These are phyloP conservation scores for Salix arbutifolia DNA, from an alignment of 345 rosid genomes.

Conservation along the genomic window DNA sequence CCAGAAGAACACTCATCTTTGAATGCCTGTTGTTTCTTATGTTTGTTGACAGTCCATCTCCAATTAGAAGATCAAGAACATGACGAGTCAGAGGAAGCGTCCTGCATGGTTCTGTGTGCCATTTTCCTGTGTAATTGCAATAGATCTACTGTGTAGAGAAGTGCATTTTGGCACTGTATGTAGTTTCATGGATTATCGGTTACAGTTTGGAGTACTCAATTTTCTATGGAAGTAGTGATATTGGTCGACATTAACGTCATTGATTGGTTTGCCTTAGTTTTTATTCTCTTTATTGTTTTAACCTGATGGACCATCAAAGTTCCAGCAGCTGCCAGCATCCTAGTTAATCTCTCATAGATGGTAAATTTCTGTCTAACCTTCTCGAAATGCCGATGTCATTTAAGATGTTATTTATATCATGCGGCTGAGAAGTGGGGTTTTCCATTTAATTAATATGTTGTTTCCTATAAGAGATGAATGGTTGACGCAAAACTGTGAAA, in stretches of 20 bases:
- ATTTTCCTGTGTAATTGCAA: not conserved
- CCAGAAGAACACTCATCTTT: not conserved
- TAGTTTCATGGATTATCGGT: not conserved
- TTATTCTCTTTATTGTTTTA: too few relatives aligned
- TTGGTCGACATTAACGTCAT: not conserved
- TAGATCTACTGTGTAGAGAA: constrained; percentile 10
- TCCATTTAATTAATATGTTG: not conserved
- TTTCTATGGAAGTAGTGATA: not conserved
- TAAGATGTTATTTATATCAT: not conserved
- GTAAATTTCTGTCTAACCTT: not conserved
- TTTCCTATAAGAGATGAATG: not conserved
- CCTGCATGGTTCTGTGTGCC: not conserved
- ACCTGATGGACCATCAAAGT: too few relatives aligned
- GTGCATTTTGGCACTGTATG: not conserved
- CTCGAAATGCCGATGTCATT: not conserved
- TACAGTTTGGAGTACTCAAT: not conserved
- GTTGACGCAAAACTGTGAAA: not conserved
- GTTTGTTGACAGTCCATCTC: constrained; percentile 52
- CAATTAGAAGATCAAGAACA: constrained; percentile 53
- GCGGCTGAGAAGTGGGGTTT: not conserved
- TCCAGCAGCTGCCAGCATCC: not conserved
- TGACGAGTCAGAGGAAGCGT: constrained; percentile 21
- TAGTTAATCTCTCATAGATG: not conserved
- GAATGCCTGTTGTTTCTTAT: not conserved
- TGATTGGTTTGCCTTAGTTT: too few relatives aligned